Evolutionary conservation across 179 eudicot species (phyloP).

Genomic region (Silene coronaria): DNA sequence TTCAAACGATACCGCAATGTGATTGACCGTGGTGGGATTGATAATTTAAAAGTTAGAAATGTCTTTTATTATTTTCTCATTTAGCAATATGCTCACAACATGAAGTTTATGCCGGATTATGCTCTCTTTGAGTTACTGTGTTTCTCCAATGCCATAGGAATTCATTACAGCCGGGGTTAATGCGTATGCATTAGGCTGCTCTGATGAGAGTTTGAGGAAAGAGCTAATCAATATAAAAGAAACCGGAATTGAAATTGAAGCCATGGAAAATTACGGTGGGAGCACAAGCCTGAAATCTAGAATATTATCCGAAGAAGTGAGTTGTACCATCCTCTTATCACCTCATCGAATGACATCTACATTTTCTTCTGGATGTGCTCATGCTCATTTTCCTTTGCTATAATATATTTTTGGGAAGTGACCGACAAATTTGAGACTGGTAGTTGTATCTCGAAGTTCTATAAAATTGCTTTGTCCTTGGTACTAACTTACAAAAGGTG

Average conservation of each 20-base stretch:
- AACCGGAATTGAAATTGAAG: slow-evolving; percentile 66
- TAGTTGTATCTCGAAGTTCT: no score
- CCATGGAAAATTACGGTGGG: slow-evolving; percentile 61
- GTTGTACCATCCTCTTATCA: slow-evolving; percentile 12
- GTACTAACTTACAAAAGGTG: background rate
- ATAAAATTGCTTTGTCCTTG: background rate
- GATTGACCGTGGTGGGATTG: slow-evolving; percentile 86
- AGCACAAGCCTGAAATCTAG: slow-evolving; percentile 60
- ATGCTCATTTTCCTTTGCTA: no score
- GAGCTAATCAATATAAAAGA: slow-evolving; percentile 69
- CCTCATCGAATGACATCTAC: background rate
- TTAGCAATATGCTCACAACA: background rate
- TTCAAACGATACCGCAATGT: slow-evolving; percentile 73
- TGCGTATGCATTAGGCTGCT: slow-evolving; percentile 93
- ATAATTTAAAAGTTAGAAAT: slow-evolving; percentile 60
- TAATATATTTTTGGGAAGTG: no score
- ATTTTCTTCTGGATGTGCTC: background rate
- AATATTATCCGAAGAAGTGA: slow-evolving; percentile 66
- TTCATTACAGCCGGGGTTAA: slow-evolving; percentile 90
- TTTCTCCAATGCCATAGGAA: slow-evolving; percentile 45
- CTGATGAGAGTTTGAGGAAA: slow-evolving; percentile 77
- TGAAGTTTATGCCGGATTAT: background rate
- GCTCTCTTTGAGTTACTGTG: slow-evolving; percentile 18
- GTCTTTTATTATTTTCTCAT: background rate
- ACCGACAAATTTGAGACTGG: no score